Evolutionary conservation across 192 early-diverging fungal genomes (phyloP).

Genomic region (Rhizophagus prolifer): DNA sequence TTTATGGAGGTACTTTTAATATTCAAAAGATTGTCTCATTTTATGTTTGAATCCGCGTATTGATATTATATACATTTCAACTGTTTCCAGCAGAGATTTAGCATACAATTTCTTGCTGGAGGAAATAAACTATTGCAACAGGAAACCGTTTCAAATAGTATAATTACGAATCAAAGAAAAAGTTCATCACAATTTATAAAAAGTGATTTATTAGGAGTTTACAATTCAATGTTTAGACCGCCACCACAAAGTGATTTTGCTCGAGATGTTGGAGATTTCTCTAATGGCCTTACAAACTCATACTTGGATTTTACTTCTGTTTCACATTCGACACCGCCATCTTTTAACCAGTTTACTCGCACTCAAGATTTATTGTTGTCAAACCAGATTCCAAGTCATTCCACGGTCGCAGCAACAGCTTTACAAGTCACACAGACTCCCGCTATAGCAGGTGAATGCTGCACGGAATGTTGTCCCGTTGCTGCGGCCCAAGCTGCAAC

Average conservation of each 20-base stretch:
- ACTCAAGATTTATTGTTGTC: background rate
- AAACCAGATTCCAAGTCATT: background rate
- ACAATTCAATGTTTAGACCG: background rate
- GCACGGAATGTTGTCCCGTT: constrained; percentile 39
- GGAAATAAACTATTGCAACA: background rate
- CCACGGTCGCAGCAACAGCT: background rate
- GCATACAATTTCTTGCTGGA: background rate
- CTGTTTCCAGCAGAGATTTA: background rate
- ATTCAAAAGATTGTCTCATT: background rate
- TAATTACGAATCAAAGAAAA: background rate
- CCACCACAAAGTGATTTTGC: background rate
- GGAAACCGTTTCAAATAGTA: background rate
- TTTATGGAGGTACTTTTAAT: background rate
- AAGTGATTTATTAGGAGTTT: background rate
- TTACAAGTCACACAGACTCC: background rate
- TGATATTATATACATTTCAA: background rate
- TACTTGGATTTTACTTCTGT: background rate
- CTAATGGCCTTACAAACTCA: background rate
- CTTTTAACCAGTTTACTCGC: background rate
- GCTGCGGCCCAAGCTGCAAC: constrained; percentile 29
- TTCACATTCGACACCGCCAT: background rate
- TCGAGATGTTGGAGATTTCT: background rate
- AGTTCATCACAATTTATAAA: background rate
- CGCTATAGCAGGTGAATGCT: constrained; percentile 34
- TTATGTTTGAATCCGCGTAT: background rate